Base-by-base conservation (phyloP, 75 land plant genomes). In the Adiantum capillusveneris region DNA sequence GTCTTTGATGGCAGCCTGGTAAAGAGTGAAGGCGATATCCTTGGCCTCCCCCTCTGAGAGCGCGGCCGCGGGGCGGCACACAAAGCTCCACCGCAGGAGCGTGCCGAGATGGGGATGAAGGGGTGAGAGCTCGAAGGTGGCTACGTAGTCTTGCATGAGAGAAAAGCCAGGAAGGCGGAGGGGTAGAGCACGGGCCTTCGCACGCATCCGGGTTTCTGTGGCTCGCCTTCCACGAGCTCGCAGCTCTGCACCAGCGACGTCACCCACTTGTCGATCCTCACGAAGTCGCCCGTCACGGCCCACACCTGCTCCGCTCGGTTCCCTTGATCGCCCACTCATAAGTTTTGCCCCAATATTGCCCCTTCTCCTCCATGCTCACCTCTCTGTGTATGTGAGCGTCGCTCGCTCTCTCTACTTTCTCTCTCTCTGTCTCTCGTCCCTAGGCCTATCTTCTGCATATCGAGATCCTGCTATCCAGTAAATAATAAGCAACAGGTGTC, bases 1-100 rank as follows among this genome's bases (percentile, higher is more conserved):
- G 64, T 24, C 31, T 1, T 62, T 12, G 36, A 62, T 25, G 21
- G 48, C 64, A 9, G 46, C 34, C 18, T 62, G 30, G 36, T 46
- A 49, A 20, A 62, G 56, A 0, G 53, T 26, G 54, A 62, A 48
- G 20, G 17, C 49, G 6, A 2, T 17, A 20, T 46, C 21, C 12
- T n/a, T 29, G 30, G 56, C 27, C 7, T 25, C 25, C 56, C 24
- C 26, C 7, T 54, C 25, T 16, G 56, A 14, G 16, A 29, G 12
- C 6, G 5, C 56, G 26, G 56, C 26, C 25, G 16, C 21, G 2
- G 56, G 13, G 6, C 25, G 21, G 12, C 56, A 54, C 26, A 25
- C 25, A 24, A 58, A 58, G 25, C 44, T 39, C 37, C 42, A 58
- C n/a, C n/a, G 42, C 37, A 34, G 25, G 42, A 46, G n/a, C 21